Percentiles rank a stretch among this genome's conserved stretches.
Evolutionary conservation across 768 basidiomycete species (phyloP).

Genomic region (Coprinopsis cinerea): DNA sequence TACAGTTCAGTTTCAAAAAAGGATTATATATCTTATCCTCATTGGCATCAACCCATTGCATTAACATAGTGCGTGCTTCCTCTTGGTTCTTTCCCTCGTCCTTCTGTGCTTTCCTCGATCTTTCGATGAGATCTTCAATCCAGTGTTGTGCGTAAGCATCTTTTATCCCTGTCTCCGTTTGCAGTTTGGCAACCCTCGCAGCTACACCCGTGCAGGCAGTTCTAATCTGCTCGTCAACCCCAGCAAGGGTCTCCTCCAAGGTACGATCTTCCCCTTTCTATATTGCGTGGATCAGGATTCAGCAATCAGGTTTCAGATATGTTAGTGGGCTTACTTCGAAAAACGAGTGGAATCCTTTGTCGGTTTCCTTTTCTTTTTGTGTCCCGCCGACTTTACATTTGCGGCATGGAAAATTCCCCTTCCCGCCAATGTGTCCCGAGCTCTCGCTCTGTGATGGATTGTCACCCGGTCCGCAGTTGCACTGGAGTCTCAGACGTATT

Average conservation of each 20-base stretch:
- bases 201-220: slow-evolving; percentile 27
- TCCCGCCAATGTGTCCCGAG: slow-evolving; percentile 32
- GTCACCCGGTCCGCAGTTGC: slow-evolving; percentile 27
- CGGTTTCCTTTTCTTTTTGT: slow-evolving; percentile 23
- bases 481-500: slow-evolving; percentile 21
- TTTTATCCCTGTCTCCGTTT: slow-evolving; percentile 32
- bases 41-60: slow-evolving; percentile 23
- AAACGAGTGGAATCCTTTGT: slow-evolving; percentile 28
- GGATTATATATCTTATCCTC: slow-evolving; percentile 22
- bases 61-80: slow-evolving; percentile 21
- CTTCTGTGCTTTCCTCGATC: slow-evolving; percentile 16
- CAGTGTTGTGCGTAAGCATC: slow-evolving; percentile 32
- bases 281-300: background rate
- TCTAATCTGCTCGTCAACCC: slow-evolving; percentile 25
- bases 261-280: slow-evolving; percentile 22
- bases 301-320: background rate
- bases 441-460: slow-evolving; percentile 36
- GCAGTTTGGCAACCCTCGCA: slow-evolving; percentile 19
- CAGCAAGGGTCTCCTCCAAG: slow-evolving; percentile 13
- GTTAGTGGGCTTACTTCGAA: slow-evolving; percentile 21
- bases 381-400: slow-evolving; percentile 32
- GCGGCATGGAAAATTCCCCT: slow-evolving; percentile 26
- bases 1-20: slow-evolving; percentile 25
- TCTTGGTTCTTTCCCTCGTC: slow-evolving; percentile 12
- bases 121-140: slow-evolving; percentile 27